Evolutionary conservation across 768 basidiomycete species (phyloP).

Genomic region (Cystobasidiopsis lactophilus): DNA sequence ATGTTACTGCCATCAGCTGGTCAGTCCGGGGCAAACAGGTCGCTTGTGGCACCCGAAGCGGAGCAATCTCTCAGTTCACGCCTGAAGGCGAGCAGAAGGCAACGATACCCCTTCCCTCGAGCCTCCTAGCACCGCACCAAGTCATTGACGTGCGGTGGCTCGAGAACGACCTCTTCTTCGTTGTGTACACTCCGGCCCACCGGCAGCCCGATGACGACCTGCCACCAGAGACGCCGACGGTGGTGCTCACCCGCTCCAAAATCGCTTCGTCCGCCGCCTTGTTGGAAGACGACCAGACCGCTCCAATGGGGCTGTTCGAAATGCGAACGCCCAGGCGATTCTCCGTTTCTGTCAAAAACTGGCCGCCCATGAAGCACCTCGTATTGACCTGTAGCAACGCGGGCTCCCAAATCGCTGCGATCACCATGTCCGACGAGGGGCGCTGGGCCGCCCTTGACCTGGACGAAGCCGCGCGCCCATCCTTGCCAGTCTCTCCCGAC

Average conservation of each 20-base stretch:
- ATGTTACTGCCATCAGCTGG: constrained; percentile 23
- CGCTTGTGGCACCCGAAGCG: constrained; percentile 22
- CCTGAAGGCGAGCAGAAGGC: constrained; percentile 26
- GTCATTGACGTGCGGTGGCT: constrained; percentile 24
- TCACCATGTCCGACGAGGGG: constrained; percentile 17
- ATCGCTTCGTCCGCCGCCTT: constrained; percentile 22
- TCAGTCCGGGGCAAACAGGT: constrained; percentile 29
- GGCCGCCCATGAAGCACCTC: constrained; percentile 26
- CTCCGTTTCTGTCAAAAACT: constrained; percentile 17
- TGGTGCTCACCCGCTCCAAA: constrained; percentile 19
- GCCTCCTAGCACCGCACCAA: constrained; percentile 6
- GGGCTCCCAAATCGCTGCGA: constrained; percentile 23
- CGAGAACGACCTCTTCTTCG: constrained; percentile 29
- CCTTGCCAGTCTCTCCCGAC: constrained; percentile 22
- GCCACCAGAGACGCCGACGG: constrained; percentile 16
- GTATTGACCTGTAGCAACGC: constrained; percentile 22
- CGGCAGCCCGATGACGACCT: background rate
- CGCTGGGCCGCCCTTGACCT: constrained; percentile 22
- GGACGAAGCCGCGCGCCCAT: constrained; percentile 23
- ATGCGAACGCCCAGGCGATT: constrained; percentile 1
- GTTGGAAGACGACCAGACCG: constrained; percentile 21
- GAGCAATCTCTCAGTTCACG: constrained; percentile 24
- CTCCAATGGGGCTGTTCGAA: background rate
- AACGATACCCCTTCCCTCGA: constrained; percentile 19
- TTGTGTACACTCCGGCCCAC: constrained; percentile 20